Base-by-base conservation (phyloP, 1,139 yeast genomes). In the Yamadazyma atlantica region DNA sequence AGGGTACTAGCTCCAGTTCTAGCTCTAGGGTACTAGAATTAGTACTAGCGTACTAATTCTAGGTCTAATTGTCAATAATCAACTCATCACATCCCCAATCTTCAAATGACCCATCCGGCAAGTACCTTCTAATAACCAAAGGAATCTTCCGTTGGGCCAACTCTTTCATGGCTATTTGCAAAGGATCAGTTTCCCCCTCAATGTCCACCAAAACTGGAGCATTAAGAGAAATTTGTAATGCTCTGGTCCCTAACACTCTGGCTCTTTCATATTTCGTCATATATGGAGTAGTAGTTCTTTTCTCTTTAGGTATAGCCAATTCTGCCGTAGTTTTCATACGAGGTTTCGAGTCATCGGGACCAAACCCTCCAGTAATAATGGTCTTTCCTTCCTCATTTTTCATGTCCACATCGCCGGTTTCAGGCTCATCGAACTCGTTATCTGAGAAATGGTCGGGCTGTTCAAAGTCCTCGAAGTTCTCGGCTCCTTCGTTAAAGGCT, bases 61-160 rank as follows among this genome's bases (percentile, higher is more conserved):
- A n/a, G n/a, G n/a, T n/a, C 16, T 69, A 83, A 54, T 79, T 84
- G 60, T 92, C 97, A 44, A 89, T 87, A 58, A 92, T 89, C 57
- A 92, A 77, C 67, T 92, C 99, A 62, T 92, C 97, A 57, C 96
- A 94, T 34, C 96, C 95, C 98, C 98, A 92, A 62, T 92, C 99
- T 65, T 92, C 99, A 55, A 81, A 92, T 35, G 95, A 82, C 6
- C 97, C 96, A 61, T 94, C 98, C 1, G 99, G 98, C 54, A 92
- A 75, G 60, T 89, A 94, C 64, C 99, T 78, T 74, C 99, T 81
- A 38, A 92, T 87, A 34, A 94, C 96, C 56, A 92, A 73, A 2
- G 98, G 99, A 40, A 94, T 89, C 63, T 90, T 92, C 64, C 88
- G 84, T 62, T 92, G 97, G 1, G 95, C 79, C 49, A 92, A 75